These are phyloP conservation scores for Lachancea sp. DNA, from an alignment of 805 yeast genomes.

Conservation along the genomic window DNA sequence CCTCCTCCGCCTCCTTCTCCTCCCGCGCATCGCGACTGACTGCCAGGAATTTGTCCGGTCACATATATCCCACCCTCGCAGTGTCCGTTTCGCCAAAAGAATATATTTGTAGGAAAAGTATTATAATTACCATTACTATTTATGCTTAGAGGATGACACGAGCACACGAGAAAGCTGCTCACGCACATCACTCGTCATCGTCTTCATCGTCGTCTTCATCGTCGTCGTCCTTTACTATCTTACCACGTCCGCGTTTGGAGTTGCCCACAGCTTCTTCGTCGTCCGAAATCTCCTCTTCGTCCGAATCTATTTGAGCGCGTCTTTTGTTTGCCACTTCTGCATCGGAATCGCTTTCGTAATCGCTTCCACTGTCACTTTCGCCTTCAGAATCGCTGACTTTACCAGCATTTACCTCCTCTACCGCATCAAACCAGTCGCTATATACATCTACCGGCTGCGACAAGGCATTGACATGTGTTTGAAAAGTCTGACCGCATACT, in stretches of 20 bases:
- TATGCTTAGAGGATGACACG: neutral
- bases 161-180: neutral
- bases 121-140: neutral
- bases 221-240: constrained; percentile 21
- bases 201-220: constrained; percentile 12
- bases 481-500: constrained; percentile 90
- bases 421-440: constrained; percentile 98
- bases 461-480: constrained; percentile 67
- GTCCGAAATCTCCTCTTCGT: constrained; percentile 18
- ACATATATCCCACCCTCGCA: neutral
- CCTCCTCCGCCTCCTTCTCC: neutral
- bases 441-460: constrained; percentile 92
- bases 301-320: constrained; percentile 12
- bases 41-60: too few relatives aligned
- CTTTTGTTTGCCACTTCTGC: constrained; percentile 21
- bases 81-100: neutral
- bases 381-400: constrained; percentile 31
- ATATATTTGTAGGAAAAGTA: neutral
- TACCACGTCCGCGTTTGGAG: constrained; percentile 17
- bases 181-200: neutral
- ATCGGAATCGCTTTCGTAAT: constrained; percentile 34
- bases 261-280: constrained; percentile 14
- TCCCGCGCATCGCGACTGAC: neutral
- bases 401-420: constrained; percentile 52
- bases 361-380: constrained; percentile 29